Evolutionary conservation across 805 yeast species (phyloP).

Genomic region (Suhomyces tanzawaensis): DNA sequence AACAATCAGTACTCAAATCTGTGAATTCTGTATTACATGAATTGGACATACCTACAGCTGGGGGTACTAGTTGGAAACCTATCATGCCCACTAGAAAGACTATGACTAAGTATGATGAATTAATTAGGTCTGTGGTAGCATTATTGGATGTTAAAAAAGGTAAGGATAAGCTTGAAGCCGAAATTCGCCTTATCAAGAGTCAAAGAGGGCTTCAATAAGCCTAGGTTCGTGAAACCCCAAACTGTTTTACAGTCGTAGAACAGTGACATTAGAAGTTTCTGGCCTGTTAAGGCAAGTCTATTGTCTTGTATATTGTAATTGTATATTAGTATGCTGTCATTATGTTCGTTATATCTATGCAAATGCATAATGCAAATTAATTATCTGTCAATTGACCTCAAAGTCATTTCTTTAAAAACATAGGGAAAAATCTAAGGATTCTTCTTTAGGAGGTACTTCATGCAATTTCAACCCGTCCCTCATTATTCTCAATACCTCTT

Average conservation of each 20-base stretch:
- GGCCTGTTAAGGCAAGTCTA: too few relatives aligned
- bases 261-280: too few relatives aligned
- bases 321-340: too few relatives aligned
- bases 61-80: constrained; percentile 60
- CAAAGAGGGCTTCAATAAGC: constrained; percentile 32
- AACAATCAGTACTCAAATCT: constrained; percentile 76
- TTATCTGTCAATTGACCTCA: too few relatives aligned
- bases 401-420: too few relatives aligned
- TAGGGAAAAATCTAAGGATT: too few relatives aligned
- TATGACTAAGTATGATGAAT: constrained; percentile 70
- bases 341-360: too few relatives aligned
- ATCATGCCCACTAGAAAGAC: constrained; percentile 83
- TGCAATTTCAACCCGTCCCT: neutral
- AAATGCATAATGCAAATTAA: too few relatives aligned
- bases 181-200: constrained; percentile 45
- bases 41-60: constrained; percentile 64
- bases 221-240: too few relatives aligned
- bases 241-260: too few relatives aligned
- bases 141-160: constrained; percentile 83
- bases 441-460: too few relatives aligned
- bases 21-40: constrained; percentile 69
- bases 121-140: constrained; percentile 65
- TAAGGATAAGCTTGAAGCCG: constrained; percentile 83
- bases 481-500: neutral
- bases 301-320: too few relatives aligned